Conservation (phyloP, 805 yeast species). For the Candida argentea region DNA sequence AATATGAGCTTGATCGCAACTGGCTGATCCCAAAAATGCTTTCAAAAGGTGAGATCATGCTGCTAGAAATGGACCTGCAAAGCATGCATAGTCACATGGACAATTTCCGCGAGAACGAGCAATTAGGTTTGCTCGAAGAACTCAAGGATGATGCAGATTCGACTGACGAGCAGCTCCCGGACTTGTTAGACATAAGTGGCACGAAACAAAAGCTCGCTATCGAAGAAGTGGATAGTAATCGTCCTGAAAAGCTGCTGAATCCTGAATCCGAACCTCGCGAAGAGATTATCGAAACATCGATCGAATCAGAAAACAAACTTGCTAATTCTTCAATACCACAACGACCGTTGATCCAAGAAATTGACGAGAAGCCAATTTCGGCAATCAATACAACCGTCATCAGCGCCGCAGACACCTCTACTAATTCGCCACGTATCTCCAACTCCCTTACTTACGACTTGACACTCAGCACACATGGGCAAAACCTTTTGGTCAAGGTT, state of each 20-base stretch:
- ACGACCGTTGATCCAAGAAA: no score
- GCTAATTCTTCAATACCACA: no score
- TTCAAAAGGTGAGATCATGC: constrained; percentile 52
- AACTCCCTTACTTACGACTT: not conserved
- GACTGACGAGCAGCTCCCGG: constrained; percentile 13
- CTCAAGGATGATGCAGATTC: constrained; percentile 8
- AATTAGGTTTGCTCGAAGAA: constrained; percentile 35
- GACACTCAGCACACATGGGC: not conserved
- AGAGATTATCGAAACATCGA: no score
- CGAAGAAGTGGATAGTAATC: constrained; percentile 35
- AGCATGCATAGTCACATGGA: constrained; percentile 26
- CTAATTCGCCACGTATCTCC: not conserved
- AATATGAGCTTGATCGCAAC: constrained; percentile 49
- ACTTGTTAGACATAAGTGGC: constrained; percentile 17
- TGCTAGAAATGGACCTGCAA: constrained; percentile 37
- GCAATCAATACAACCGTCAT: no score
- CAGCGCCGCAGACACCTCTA: no score
- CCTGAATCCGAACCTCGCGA: no score
- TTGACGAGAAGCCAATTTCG: no score
- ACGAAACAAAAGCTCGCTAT: constrained; percentile 34
- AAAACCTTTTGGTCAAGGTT: not conserved
- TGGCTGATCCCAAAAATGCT: constrained; percentile 61
- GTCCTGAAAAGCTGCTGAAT: not conserved
- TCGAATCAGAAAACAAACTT: no score
- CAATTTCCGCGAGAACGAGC: constrained; percentile 29